Conservation (phyloP, 495 filamentous ascomycete species). For the Lasiosphaeria hispida region DNA sequence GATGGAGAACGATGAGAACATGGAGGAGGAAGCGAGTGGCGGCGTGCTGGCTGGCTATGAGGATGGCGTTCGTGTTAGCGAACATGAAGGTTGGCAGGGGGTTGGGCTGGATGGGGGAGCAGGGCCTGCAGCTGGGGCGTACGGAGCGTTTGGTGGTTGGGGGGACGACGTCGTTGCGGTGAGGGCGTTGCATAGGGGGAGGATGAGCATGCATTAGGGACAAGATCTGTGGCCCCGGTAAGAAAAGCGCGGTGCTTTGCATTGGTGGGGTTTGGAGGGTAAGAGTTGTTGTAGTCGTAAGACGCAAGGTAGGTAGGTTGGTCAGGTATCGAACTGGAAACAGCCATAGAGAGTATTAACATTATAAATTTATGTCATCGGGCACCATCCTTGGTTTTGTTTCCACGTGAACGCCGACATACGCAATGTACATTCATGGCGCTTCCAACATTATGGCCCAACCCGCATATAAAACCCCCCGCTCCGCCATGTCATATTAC, state of each 20-base stretch:
- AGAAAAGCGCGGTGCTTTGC: background rate
- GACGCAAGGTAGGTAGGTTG: background rate
- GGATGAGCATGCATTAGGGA: constrained; percentile 17
- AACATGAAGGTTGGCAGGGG: background rate
- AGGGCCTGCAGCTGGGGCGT: background rate
- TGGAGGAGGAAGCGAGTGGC: background rate
- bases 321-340: background rate
- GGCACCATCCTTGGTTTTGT: too few relatives aligned
- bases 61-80: background rate
- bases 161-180: constrained; percentile 7
- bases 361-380: constrained; percentile 6
- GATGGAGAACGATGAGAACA: background rate
- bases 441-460: background rate
- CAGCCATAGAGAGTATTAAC: constrained; percentile 17
- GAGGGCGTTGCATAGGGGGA: constrained; percentile 3
- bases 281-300: background rate
- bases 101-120: background rate
- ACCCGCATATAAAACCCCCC: too few relatives aligned
- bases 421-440: too few relatives aligned
- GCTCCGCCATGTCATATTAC: background rate
- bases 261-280: background rate
- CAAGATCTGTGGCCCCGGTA: background rate
- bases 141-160: background rate
- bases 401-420: too few relatives aligned
- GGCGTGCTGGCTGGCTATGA: background rate